Evolutionary conservation across 495 filamentous ascomycete species (phyloP).

Genomic region (Tuber melanosporum): DNA sequence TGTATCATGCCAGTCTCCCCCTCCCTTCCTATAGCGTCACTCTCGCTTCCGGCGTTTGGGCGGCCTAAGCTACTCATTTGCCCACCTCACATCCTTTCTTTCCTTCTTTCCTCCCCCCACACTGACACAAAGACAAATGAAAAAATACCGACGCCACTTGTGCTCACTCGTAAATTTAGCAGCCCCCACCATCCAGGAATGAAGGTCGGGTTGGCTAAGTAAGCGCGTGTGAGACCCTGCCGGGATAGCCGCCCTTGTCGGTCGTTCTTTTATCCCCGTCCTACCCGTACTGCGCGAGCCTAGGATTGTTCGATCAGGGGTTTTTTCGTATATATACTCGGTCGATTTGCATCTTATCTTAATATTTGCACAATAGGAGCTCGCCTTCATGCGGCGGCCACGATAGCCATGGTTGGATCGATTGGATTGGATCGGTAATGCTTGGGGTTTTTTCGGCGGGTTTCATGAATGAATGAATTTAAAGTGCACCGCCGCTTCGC

Average conservation of each 20-base stretch:
- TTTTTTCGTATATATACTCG: background rate
- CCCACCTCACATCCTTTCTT: background rate
- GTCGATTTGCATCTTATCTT: background rate
- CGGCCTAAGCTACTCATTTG: background rate
- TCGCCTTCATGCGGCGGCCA: background rate
- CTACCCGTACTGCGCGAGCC: background rate
- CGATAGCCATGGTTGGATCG: background rate
- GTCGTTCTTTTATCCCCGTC: background rate
- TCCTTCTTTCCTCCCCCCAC: background rate
- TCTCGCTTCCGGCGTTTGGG: slow-evolving; percentile 2
- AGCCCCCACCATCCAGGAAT: background rate
- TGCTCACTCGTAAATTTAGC: background rate
- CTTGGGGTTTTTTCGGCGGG: background rate
- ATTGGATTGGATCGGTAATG: background rate
- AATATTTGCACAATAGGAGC: slow-evolving; percentile 4
- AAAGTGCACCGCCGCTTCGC: background rate
- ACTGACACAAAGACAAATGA: background rate
- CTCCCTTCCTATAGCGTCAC: background rate
- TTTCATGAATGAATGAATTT: background rate
- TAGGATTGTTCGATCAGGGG: background rate
- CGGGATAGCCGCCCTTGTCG: background rate
- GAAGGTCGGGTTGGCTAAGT: background rate
- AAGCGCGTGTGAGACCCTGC: background rate
- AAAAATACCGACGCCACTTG: background rate
- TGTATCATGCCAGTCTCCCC: background rate